These are phyloP conservation scores for Lactarius hengduanensis DNA, from an alignment of 768 basidiomycete genomes.

Conservation along the genomic window DNA sequence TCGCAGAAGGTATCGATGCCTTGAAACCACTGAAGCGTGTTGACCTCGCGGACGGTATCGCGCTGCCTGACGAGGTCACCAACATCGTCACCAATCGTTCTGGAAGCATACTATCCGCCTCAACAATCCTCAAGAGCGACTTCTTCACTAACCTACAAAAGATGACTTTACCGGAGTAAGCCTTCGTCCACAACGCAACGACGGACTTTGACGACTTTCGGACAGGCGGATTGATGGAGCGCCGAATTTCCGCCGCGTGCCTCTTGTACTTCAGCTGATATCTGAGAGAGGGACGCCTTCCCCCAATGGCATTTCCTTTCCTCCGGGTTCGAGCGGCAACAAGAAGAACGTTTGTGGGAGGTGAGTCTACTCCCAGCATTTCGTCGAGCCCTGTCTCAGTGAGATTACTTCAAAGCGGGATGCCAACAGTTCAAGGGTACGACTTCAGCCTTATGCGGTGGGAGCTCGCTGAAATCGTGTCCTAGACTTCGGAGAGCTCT, in stretches of 20 bases:
- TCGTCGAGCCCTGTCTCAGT: background rate
- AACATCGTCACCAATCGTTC: slow-evolving; percentile 80
- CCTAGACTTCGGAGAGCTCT: slow-evolving; percentile 75
- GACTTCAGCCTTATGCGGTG: slow-evolving; percentile 20
- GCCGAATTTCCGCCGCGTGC: slow-evolving; percentile 87
- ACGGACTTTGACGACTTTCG: background rate
- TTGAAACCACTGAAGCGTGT: slow-evolving; percentile 80
- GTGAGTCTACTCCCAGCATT: slow-evolving; percentile 36
- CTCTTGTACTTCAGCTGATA: slow-evolving; percentile 51
- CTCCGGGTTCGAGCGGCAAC: slow-evolving; percentile 39
- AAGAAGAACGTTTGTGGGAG: slow-evolving; percentile 75
- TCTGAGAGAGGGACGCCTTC: slow-evolving; percentile 33
- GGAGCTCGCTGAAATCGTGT: slow-evolving; percentile 6
- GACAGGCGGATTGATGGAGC: slow-evolving; percentile 84
- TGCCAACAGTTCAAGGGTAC: slow-evolving; percentile 92
- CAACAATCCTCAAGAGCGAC: slow-evolving; percentile 93
- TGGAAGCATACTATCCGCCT: slow-evolving; percentile 85
- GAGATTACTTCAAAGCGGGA: slow-evolving; percentile 59
- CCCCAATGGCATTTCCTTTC: slow-evolving; percentile 39
- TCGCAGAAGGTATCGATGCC: slow-evolving; percentile 71
- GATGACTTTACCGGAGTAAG: slow-evolving; percentile 92
- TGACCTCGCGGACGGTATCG: slow-evolving; percentile 62
- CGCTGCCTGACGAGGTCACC: slow-evolving; percentile 88
- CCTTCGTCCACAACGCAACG: slow-evolving; percentile 19
- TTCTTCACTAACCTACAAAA: slow-evolving; percentile 95